Percentiles rank a stretch among this genome's conserved stretches.
Evolutionary conservation across 768 basidiomycete species (phyloP).

Genomic region (Termitomyces sp.): DNA sequence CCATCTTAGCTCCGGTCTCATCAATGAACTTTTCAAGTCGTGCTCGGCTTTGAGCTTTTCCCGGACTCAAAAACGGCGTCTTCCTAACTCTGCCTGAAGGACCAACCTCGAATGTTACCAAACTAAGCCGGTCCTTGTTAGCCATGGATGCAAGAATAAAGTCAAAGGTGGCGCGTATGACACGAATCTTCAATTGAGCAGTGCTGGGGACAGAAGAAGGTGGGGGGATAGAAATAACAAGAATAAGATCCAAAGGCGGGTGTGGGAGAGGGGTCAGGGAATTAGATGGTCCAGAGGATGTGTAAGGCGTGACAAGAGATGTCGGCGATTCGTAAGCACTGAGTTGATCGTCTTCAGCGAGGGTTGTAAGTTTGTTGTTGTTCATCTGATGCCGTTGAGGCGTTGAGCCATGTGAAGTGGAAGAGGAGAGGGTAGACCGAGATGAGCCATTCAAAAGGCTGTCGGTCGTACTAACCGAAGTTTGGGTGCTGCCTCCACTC

Average conservation of each 20-base stretch:
- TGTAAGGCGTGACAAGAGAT: conserved; percentile 62
- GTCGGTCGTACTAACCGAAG: conserved; percentile 59
- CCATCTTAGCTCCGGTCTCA: conserved; percentile 45
- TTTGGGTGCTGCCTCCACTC: conserved; percentile 62
- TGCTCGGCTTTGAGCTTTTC: conserved; percentile 61
- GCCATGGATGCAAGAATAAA: conserved; percentile 79
- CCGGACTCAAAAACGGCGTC: conserved; percentile 86
- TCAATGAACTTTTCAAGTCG: conserved; percentile 78
- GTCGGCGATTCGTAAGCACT: conserved; percentile 53
- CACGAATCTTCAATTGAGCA: conserved; percentile 80
- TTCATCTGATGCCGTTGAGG: conserved; percentile 30
- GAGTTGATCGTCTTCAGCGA: conserved; percentile 70
- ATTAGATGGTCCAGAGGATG: conserved; percentile 72
- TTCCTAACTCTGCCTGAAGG: conserved; percentile 76
- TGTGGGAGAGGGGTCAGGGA: conserved; percentile 79
- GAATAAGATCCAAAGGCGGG: conserved; percentile 86
- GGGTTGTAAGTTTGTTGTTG: conserved; percentile 51
- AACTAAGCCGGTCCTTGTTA: conserved; percentile 72
- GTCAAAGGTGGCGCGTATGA: conserved; percentile 84
- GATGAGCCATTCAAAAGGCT: conserved; percentile 64
- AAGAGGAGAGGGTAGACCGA: conserved; percentile 69
- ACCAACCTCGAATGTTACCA: conserved; percentile 94
- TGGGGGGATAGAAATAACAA: conserved; percentile 85
- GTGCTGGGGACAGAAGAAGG: conserved; percentile 68
- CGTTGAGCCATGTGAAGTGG: conserved; percentile 64